phyloP scores from a whole-genome alignment of 129 eudicot genomes.

The Centella asiatica region DNA sequence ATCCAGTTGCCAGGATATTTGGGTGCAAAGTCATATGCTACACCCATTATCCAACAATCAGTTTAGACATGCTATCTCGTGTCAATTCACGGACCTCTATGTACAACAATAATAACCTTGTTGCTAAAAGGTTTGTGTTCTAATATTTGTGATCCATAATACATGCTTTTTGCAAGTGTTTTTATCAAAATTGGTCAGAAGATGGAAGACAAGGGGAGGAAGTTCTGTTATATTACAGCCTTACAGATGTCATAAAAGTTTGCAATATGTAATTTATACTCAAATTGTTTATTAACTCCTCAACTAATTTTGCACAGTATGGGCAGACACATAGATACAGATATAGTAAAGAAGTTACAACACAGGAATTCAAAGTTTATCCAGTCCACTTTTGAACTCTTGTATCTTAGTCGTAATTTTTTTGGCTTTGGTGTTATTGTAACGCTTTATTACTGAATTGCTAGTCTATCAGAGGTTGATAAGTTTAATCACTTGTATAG shows the following conservation, averaged over 20 bases:
- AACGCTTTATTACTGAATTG: neutral
- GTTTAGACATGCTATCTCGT: conserved; percentile 91
- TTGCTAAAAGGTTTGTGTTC: conserved; percentile 70
- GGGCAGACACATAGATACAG: neutral
- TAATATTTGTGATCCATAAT: neutral
- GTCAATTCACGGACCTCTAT: conserved; percentile 65
- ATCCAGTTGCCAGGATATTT: conserved; percentile 79
- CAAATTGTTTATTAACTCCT: neutral
- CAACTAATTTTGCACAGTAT: neutral
- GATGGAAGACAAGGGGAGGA: neutral
- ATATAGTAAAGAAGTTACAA: neutral
- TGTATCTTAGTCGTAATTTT: neutral
- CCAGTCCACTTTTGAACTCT: neutral
- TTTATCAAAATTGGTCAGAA: neutral
- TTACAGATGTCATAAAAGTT: neutral
- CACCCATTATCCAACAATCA: conserved; percentile 95
- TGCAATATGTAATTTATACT: no score
- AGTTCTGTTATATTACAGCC: neutral
- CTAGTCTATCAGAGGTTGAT: neutral
- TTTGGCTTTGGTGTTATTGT: neutral
- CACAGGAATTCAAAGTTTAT: neutral
- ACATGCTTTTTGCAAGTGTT: neutral
- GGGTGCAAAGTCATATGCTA: conserved; percentile 95
- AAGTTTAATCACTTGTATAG: neutral
- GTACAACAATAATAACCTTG: conserved; percentile 73